Percentiles rank a stretch among this genome's conserved stretches.
Conservation (phyloP, 345 rosid genomes). For the Cochlearia excelsa region DNA sequence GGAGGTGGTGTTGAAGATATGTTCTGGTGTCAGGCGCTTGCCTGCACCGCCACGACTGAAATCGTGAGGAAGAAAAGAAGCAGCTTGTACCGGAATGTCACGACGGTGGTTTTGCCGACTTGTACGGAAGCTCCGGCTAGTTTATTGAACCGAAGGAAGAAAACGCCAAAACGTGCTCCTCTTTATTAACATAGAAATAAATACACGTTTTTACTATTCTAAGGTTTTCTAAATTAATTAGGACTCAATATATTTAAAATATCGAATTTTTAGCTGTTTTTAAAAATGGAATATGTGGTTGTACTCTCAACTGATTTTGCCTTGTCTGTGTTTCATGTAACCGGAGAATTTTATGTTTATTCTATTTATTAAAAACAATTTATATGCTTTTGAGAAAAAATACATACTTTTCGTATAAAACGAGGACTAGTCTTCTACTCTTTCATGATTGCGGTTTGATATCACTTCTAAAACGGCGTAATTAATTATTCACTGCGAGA, state of each 20-base stretch:
- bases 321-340: too few species aligned
- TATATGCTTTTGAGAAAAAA: too few species aligned
- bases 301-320: too few species aligned
- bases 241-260: slow-evolving; percentile 18
- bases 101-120: slow-evolving; percentile 36
- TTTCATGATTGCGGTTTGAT: too few species aligned
- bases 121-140: slow-evolving; percentile 44
- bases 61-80: slow-evolving; percentile 68
- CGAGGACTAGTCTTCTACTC: too few species aligned
- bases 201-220: neutral
- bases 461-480: neutral
- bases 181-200: slow-evolving; percentile 44
- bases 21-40: slow-evolving; percentile 48
- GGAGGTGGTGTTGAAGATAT: slow-evolving; percentile 40
- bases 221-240: slow-evolving; percentile 16
- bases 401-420: too few species aligned
- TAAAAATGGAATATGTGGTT: too few species aligned
- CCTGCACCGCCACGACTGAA: slow-evolving; percentile 67
- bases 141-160: slow-evolving; percentile 69
- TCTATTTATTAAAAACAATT: too few species aligned
- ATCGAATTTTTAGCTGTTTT: too few species aligned
- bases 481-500: slow-evolving; percentile 9
- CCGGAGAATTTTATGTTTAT: too few species aligned
- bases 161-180: slow-evolving; percentile 79
- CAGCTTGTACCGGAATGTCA: slow-evolving; percentile 44